phyloP scores from a whole-genome alignment of 2,329 filamentous ascomycete species.

The Orbilia javanica region DNA sequence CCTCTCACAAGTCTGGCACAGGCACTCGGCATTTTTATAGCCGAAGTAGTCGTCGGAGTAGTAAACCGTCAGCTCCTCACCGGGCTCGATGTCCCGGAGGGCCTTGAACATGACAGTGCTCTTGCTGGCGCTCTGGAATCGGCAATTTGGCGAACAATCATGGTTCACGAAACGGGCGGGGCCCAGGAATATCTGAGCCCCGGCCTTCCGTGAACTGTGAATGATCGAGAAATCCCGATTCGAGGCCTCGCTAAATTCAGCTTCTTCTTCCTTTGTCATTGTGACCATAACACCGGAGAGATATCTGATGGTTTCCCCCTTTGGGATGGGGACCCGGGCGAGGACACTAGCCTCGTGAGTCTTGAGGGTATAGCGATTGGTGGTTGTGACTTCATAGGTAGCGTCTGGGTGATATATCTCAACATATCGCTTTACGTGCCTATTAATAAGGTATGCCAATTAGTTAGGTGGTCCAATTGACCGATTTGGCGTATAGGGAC shows the following conservation, averaged over 20 bases:
- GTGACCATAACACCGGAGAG: slow-evolving; percentile 90
- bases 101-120: slow-evolving; percentile 93
- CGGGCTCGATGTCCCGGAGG: slow-evolving; percentile 81
- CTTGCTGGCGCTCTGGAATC: slow-evolving; percentile 83
- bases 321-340: slow-evolving; percentile 81
- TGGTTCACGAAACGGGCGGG: slow-evolving; percentile 97
- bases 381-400: slow-evolving; percentile 91
- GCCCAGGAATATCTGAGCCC: slow-evolving; percentile 90
- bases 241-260: slow-evolving; percentile 76
- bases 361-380: slow-evolving; percentile 93
- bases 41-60: slow-evolving; percentile 98
- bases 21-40: slow-evolving; percentile 91
- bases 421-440: slow-evolving; percentile 88
- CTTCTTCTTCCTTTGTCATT: slow-evolving; percentile 92
- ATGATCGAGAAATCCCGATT: slow-evolving; percentile 98
- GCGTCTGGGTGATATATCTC: slow-evolving; percentile 94
- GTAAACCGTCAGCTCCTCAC: slow-evolving; percentile 95
- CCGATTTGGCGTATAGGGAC: not conserved
- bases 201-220: slow-evolving; percentile 90
- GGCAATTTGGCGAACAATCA: slow-evolving; percentile 92
- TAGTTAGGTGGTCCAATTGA: not conserved
- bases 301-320: slow-evolving; percentile 89
- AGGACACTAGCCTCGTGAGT: slow-evolving; percentile 89
- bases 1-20: slow-evolving; percentile 88
- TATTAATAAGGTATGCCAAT: slow-evolving; percentile 14